phyloP scores from a whole-genome alignment of 2,329 filamentous ascomycete genomes.

The Zymoseptoria pseudotritici region DNA sequence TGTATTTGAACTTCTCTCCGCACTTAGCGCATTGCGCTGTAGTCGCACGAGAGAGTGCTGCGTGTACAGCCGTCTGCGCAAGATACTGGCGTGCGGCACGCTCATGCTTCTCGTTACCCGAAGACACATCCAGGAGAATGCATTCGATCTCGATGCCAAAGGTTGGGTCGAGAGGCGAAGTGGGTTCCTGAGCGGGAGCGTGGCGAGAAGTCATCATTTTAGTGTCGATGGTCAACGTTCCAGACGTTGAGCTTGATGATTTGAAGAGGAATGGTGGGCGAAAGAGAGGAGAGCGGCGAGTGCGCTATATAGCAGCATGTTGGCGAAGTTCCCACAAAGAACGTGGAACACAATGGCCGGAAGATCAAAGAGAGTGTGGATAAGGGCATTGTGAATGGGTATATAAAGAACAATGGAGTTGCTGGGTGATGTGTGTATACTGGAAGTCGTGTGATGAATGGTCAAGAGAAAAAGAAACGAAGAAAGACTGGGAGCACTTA shows the following conservation, averaged over 20 bases:
- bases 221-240: neutral
- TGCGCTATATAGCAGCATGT: neutral
- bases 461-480: neutral
- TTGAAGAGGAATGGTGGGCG: neutral
- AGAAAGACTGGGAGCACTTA: neutral
- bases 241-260: neutral
- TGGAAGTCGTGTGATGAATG: neutral
- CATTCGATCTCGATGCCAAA: constrained; percentile 12
- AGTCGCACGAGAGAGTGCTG: neutral
- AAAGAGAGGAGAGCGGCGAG: neutral
- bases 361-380: neutral
- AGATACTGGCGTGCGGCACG: neutral
- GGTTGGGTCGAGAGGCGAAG: neutral
- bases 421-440: neutral
- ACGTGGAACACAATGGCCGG: neutral
- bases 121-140: neutral
- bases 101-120: neutral
- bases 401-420: neutral
- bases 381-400: neutral
- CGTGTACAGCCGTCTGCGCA: neutral
- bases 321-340: neutral
- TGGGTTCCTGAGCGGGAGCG: too few species aligned
- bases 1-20: neutral
- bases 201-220: neutral
- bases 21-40: neutral